Conservation (phyloP, 2,329 filamentous ascomycete species). For the Phaeophleospora eucalypticola region DNA sequence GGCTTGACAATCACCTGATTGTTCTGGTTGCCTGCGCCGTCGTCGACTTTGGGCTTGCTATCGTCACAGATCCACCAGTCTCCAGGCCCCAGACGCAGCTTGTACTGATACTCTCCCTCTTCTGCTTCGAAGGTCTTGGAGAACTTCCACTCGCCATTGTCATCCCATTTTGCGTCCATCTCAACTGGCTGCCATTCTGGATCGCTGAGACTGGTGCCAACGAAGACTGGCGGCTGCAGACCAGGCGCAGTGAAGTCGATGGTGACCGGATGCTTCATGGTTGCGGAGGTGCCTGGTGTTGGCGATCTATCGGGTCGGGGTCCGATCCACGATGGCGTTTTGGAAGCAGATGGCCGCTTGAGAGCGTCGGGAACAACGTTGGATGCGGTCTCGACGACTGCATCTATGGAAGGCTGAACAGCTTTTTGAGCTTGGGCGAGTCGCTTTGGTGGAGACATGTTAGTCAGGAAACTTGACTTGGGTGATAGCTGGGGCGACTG, state of each 20-base stretch:
- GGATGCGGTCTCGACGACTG: constrained; percentile 8
- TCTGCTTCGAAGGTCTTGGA: constrained; percentile 53
- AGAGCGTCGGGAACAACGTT: constrained; percentile 1
- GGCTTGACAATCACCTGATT: constrained; percentile 44
- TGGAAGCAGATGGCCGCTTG: constrained; percentile 7
- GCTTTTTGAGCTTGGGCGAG: constrained; percentile 1
- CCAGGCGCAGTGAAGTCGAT: constrained; percentile 60
- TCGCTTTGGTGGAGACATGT: not conserved
- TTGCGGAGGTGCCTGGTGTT: constrained; percentile 16
- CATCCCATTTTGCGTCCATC: constrained; percentile 54
- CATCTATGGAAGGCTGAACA: constrained; percentile 11
- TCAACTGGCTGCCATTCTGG: constrained; percentile 64
- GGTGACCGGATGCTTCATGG: constrained; percentile 43
- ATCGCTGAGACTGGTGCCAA: constrained; percentile 65
- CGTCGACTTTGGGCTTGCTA: constrained; percentile 51
- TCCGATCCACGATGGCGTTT: constrained; percentile 30
- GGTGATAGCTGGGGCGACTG: not conserved
- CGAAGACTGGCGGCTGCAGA: constrained; percentile 62
- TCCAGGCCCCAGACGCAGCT: constrained; percentile 63
- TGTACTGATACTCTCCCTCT: constrained; percentile 66
- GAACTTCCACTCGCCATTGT: constrained; percentile 54
- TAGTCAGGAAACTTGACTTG: not conserved
- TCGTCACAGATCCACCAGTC: constrained; percentile 71
- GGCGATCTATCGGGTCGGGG: constrained; percentile 17
- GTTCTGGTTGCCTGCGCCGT: constrained; percentile 52